These are phyloP conservation scores for Yamadazyma triangularis DNA, from an alignment of 1,139 yeast genomes.

Conservation along the genomic window DNA sequence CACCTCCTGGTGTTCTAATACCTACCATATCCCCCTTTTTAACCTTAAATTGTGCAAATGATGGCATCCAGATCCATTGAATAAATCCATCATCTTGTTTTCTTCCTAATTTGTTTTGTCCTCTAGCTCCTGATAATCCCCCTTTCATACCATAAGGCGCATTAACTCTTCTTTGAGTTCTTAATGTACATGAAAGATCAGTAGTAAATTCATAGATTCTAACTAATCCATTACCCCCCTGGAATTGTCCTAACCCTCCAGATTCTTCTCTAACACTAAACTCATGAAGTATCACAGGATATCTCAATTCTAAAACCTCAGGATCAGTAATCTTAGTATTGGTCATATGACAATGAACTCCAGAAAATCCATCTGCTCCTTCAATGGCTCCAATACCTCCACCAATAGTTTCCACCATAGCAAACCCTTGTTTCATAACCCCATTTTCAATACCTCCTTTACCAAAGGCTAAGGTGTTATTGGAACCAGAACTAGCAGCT, in stretches of 20 bases:
- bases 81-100: slow-evolving; percentile 16
- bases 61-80: slow-evolving; percentile 17
- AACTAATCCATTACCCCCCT: slow-evolving; percentile 28
- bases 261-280: slow-evolving; percentile 23
- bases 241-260: slow-evolving; percentile 32
- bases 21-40: slow-evolving; percentile 36
- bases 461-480: slow-evolving; percentile 3
- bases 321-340: slow-evolving; percentile 39
- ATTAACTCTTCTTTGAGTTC: slow-evolving; percentile 17
- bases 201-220: slow-evolving; percentile 17
- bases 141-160: slow-evolving; percentile 18
- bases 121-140: slow-evolving; percentile 48
- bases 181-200: slow-evolving; percentile 13
- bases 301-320: slow-evolving; percentile 32
- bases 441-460: slow-evolving; percentile 10
- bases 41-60: slow-evolving; percentile 17
- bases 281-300: slow-evolving; percentile 27
- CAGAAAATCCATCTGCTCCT: slow-evolving; percentile 31
- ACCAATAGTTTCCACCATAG: slow-evolving; percentile 12
- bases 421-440: slow-evolving; percentile 11
- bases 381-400: slow-evolving; percentile 11
- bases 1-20: slow-evolving; percentile 51
- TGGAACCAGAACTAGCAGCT: slow-evolving; percentile 4
- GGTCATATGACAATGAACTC: slow-evolving; percentile 44
- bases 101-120: slow-evolving; percentile 53